Percentiles rank a stretch among this genome's conserved stretches.
Conservation (phyloP, 2,329 filamentous ascomycete genomes). For the Albifimbria verrucaria region DNA sequence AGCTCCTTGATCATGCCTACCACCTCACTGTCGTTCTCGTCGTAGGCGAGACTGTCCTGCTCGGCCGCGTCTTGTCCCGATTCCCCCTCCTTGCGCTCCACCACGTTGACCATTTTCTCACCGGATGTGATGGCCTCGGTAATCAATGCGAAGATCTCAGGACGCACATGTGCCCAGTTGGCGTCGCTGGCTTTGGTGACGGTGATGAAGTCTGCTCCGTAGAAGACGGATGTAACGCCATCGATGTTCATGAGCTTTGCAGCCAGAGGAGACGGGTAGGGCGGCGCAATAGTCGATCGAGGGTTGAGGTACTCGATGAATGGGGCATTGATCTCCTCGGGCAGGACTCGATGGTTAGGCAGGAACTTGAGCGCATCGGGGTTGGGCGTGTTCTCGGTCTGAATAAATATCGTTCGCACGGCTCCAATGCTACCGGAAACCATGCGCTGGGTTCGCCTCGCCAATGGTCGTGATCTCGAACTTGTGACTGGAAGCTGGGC, state of each 20-base stretch:
- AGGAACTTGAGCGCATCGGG: conserved; percentile 95
- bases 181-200: conserved; percentile 86
- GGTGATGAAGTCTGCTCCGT: conserved; percentile 93
- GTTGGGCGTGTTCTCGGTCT: conserved; percentile 93
- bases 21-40: conserved; percentile 89
- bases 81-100: conserved; percentile 57
- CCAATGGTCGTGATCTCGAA: conserved; percentile 17
- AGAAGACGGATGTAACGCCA: conserved; percentile 92
- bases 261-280: conserved; percentile 86
- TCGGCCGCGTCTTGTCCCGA: conserved; percentile 30
- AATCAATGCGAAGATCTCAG: conserved; percentile 92
- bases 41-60: conserved; percentile 74
- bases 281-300: conserved; percentile 81
- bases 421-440: conserved; percentile 28
- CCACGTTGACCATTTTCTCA: conserved; percentile 72
- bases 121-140: conserved; percentile 87
- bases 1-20: conserved; percentile 99
- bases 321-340: conserved; percentile 65
- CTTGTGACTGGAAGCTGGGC: conserved; percentile 14
- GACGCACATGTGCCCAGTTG: conserved; percentile 92
- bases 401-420: conserved; percentile 87
- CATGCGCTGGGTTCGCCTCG: conserved; percentile 10
- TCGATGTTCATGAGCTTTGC: conserved; percentile 90
- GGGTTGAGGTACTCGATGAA: conserved; percentile 93
- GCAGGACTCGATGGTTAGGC: conserved; percentile 83